Conservation (phyloP, 306 rosid species). For the Pterocarpus macrocarpus region DNA sequence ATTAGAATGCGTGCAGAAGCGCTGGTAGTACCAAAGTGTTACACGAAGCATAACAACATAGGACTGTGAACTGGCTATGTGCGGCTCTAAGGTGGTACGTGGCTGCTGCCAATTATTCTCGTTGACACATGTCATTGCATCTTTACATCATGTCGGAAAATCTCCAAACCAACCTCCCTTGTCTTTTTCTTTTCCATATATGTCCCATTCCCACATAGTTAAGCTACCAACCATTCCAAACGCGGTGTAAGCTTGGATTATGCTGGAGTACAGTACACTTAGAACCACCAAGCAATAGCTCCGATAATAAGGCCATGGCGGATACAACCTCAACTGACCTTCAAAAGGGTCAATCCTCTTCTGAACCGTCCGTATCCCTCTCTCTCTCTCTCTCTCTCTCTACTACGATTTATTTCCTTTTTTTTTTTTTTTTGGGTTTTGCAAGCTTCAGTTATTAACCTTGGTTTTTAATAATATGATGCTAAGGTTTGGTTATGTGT, state of each 20-base stretch:
- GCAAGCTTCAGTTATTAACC: not conserved
- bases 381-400: not conserved
- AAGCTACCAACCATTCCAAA: not conserved
- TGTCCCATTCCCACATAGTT: not conserved
- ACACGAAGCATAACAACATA: not conserved
- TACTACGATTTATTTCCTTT: not conserved
- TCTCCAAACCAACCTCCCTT: not conserved
- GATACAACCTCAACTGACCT: slow-evolving; percentile 27
- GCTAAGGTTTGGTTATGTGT: not conserved
- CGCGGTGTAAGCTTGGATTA: not conserved
- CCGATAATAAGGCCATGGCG: slow-evolving; percentile 41
- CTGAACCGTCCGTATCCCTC: slow-evolving; percentile 42
- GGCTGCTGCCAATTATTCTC: not conserved
- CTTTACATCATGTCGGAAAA: no score
- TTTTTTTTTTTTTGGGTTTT: no score
- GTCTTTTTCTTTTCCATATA: not conserved
- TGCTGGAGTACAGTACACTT: no score
- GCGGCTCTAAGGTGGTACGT: not conserved
- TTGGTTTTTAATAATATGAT: not conserved
- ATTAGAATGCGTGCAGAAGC: not conserved
- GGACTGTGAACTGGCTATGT: no score
- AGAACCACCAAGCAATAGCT: not conserved
- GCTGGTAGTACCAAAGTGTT: not conserved
- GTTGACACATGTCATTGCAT: no score
- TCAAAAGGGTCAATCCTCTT: slow-evolving; percentile 36